These are phyloP conservation scores for Vachellia pachyceras DNA, from an alignment of 306 rosid species.

Conservation along the genomic window DNA sequence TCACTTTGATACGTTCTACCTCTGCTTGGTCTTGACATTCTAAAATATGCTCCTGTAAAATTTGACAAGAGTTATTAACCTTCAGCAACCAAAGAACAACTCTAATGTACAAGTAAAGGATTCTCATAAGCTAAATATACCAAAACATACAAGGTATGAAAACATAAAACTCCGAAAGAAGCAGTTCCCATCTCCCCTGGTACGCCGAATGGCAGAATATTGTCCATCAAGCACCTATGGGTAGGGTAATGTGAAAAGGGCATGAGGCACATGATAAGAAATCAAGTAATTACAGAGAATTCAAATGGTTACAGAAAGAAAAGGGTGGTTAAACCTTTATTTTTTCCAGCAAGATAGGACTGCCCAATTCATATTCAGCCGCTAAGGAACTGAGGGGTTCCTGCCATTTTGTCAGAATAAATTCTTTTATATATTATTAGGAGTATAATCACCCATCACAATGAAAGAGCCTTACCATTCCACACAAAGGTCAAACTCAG, in stretches of 20 bases:
- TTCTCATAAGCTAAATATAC: slow-evolving; percentile 32
- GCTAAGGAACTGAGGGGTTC: slow-evolving; percentile 79
- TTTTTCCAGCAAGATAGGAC: slow-evolving; percentile 90
- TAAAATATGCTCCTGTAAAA: slow-evolving; percentile 80
- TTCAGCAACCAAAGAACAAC: slow-evolving; percentile 22
- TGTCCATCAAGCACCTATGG: slow-evolving; percentile 78
- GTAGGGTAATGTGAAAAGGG: slow-evolving; percentile 14
- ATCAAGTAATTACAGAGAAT: slow-evolving; percentile 31
- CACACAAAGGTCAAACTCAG: slow-evolving; percentile 15
- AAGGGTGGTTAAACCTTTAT: slow-evolving; percentile 65
- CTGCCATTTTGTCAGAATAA: slow-evolving; percentile 56
- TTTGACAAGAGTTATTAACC: slow-evolving; percentile 34
- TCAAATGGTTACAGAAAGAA: slow-evolving; percentile 7
- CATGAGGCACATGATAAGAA: slow-evolving; percentile 14
- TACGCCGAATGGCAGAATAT: slow-evolving; percentile 88
- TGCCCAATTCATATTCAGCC: slow-evolving; percentile 88
- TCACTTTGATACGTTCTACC: slow-evolving; percentile 73
- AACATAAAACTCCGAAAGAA: slow-evolving; percentile 96
- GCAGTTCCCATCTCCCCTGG: slow-evolving; percentile 98
- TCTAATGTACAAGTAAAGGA: slow-evolving; percentile 27
- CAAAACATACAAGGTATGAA: slow-evolving; percentile 82
- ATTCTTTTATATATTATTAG: too few relatives aligned
- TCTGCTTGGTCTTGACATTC: slow-evolving; percentile 74
- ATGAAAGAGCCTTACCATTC: too few relatives aligned
- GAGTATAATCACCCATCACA: too few relatives aligned